Base-by-base conservation (phyloP, 2,329 filamentous ascomycete genomes). In the Periconia sp. region DNA sequence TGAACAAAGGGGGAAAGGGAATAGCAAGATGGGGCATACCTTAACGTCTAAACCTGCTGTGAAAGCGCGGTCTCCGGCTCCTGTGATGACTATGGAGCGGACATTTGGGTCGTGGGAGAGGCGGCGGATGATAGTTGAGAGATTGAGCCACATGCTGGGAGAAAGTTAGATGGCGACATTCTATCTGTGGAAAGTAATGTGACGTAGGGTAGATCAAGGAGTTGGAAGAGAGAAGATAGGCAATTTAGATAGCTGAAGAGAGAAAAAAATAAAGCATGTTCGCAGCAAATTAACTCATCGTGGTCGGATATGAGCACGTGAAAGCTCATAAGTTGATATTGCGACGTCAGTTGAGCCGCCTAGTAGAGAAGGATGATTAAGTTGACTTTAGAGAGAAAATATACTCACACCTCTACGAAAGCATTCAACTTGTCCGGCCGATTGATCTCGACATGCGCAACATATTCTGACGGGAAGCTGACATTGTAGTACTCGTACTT, bases 381-480 rank as follows among this genome's bases (percentile, higher is more conserved):
- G 10, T n/a, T n/a, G 17, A 23, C 5, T 29, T 18, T 19, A 16
- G 24, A 33, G 26, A 29, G 16, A 40, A 29, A 30, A 12, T 11
- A 2, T 19, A 72, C 74, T 56, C 69, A 83, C 80, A 72, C 75
- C 67, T 89, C 84, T 54, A 84, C 80, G 70, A 96, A 96, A 52
- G 92, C 85, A 70, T 97, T 97, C 68, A 96, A 76, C 75, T 95
- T 96, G 54, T 83, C 72, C 1, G 92, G 84, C 1, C 92, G 83
- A 75, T 95, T 92, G 73, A 95, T 95, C 73, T 96, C 87, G 46
- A 97, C 87, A 68, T 95, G 89, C n/a, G 86, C 88, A 35, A 96
- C 86, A 74, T 84, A 84, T 61, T 86, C 79, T 25, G 74, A 63
- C 0, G 91, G 89, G 29, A 84, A 84, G n/a, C 81, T 83, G 56